Percentiles rank a stretch among this genome's conserved stretches.
These are phyloP conservation scores for Arabis hirsuta DNA, from an alignment of 345 rosid species.

Conservation along the genomic window DNA sequence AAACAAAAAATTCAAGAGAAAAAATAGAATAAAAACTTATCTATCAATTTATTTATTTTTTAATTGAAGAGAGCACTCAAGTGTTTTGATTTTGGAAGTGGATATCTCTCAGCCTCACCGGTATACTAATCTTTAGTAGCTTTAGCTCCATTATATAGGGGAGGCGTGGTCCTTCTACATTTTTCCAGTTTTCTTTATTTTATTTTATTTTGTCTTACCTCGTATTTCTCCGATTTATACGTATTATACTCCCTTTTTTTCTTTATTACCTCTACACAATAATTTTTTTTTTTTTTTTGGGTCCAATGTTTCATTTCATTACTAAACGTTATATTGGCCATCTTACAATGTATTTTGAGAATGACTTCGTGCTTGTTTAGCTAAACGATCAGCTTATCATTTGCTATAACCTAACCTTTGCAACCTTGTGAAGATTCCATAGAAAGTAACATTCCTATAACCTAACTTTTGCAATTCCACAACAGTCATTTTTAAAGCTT, in stretches of 20 bases:
- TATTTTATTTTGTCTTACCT: background rate
- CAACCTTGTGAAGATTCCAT: no score
- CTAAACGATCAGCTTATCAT: no score
- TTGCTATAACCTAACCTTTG: no score
- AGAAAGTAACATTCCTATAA: no score
- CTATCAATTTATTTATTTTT: background rate
- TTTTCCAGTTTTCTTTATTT: background rate
- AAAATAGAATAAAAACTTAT: background rate
- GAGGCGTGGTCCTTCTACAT: constrained; percentile 26
- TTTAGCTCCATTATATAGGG: constrained; percentile 26
- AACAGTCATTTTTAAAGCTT: no score
- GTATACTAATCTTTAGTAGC: constrained; percentile 10
- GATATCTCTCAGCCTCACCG: constrained; percentile 45
- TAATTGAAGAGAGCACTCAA: constrained; percentile 15
- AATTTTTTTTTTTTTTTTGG: no score
- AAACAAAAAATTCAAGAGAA: constrained; percentile 8
- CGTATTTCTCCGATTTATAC: constrained; percentile 17
- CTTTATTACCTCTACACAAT: no score
- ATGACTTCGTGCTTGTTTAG: no score
- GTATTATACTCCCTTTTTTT: background rate
- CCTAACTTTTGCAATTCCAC: no score
- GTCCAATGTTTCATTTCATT: no score
- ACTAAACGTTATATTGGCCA: no score
- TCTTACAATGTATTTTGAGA: no score
- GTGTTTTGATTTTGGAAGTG: constrained; percentile 15